Percentiles rank a stretch among this genome's conserved stretches.
Evolutionary conservation across 257 asterid species (phyloP).

Genomic region (Capsicum pubescens): DNA sequence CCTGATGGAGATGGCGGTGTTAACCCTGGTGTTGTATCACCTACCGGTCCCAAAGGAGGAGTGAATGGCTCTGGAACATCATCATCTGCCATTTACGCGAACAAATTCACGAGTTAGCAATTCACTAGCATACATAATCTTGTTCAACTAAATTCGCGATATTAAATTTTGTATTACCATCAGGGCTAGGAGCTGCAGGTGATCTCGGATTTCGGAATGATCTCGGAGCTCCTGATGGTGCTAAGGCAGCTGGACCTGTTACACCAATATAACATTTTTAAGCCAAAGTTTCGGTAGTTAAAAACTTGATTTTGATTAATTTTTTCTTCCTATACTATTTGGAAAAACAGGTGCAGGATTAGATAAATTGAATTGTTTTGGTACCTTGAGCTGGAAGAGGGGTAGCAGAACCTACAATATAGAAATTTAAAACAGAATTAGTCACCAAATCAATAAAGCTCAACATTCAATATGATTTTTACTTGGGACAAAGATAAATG

Average conservation of each 20-base stretch:
- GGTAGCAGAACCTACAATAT: conserved; percentile 45
- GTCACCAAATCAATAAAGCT: neutral
- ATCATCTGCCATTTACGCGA: conserved; percentile 40
- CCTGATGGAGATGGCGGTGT: conserved; percentile 35
- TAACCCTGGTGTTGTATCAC: conserved; percentile 25
- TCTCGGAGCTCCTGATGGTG: conserved; percentile 36
- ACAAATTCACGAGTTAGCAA: neutral
- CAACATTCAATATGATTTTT: neutral
- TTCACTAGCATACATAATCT: neutral
- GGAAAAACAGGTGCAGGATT: neutral
- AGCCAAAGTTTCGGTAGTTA: neutral
- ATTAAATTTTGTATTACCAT: conserved; percentile 36
- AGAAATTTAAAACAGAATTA: neutral
- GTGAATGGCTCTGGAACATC: conserved; percentile 44
- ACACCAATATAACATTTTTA: neutral
- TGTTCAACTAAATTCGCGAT: neutral
- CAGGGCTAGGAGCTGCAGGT: conserved; percentile 39
- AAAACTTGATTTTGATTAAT: neutral
- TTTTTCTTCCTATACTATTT: neutral
- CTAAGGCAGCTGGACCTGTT: conserved; percentile 43
- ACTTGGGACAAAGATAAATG: too few species aligned
- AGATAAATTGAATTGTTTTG: neutral
- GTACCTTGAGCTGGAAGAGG: conserved; percentile 80
- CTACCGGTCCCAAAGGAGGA: conserved; percentile 29
- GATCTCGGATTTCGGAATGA: conserved; percentile 35